Evolutionary conservation across 2,329 filamentous ascomycete genomes (phyloP).

Genomic region (Talaromyces albobiverticillius): DNA sequence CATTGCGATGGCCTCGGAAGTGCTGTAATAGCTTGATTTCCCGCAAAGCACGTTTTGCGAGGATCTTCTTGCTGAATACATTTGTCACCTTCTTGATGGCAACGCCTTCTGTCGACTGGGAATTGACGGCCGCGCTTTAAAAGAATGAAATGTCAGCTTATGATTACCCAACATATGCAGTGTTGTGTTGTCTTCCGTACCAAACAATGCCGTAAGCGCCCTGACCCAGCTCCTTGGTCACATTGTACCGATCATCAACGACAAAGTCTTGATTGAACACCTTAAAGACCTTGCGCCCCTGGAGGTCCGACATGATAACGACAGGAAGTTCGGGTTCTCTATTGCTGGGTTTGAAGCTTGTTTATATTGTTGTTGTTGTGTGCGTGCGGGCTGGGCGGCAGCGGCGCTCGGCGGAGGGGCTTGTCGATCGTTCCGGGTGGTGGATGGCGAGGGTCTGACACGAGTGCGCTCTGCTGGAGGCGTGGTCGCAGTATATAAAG

Average conservation of each 20-base stretch:
- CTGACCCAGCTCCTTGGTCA: constrained; percentile 97
- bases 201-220: constrained; percentile 99
- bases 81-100: constrained; percentile 99
- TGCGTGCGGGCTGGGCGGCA: not conserved
- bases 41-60: constrained; percentile 93
- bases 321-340: not conserved
- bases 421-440: no score
- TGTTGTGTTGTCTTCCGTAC: no score
- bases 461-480: no score
- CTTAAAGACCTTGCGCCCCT: constrained; percentile 90
- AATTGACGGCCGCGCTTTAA: constrained; percentile 83
- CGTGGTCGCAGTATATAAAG: no score
- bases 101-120: constrained; percentile 84
- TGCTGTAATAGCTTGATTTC: constrained; percentile 99
- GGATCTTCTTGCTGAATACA: constrained; percentile 99
- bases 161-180: no score
- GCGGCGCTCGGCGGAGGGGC: not conserved
- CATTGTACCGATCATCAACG: constrained; percentile 95
- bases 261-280: constrained; percentile 99
- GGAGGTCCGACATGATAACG: constrained; percentile 56
- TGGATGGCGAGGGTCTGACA: no score
- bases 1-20: constrained; percentile 86
- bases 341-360: not conserved
- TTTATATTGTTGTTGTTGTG: not conserved
- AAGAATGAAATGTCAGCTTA: not conserved